Evolutionary conservation across 2,329 filamentous ascomycete species (phyloP).

Genomic region (Nothophoma quercina): DNA sequence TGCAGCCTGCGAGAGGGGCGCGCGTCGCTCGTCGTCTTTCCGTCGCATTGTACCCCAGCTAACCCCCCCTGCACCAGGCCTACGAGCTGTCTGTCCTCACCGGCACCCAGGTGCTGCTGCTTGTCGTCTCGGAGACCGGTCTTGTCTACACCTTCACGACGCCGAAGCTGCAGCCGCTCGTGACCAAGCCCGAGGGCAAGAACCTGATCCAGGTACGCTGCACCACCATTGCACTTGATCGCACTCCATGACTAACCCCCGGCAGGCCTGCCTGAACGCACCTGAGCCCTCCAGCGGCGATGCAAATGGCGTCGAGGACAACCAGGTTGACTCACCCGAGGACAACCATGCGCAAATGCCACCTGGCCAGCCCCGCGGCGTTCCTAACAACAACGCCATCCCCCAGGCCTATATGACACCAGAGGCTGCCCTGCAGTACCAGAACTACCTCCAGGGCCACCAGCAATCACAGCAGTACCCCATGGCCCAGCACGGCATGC

Average conservation of each 20-base stretch:
- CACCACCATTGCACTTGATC: conserved; percentile 9
- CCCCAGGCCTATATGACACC: conserved; percentile 70
- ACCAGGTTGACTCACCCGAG: conserved; percentile 83
- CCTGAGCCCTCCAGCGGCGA: conserved; percentile 84
- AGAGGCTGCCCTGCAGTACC: conserved; percentile 79
- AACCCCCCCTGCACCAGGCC: conserved; percentile 64
- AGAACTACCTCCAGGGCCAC: conserved; percentile 78
- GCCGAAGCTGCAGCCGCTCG: conserved; percentile 95
- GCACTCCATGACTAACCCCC: conserved; percentile 45
- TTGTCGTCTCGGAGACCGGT: conserved; percentile 96
- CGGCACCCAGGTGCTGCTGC: conserved; percentile 93
- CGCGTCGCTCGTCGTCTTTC: not conserved
- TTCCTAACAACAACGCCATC: conserved; percentile 72
- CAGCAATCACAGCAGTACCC: conserved; percentile 72
- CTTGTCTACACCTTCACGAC: conserved; percentile 99
- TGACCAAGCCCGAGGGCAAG: conserved; percentile 98
- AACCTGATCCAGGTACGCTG: conserved; percentile 92
- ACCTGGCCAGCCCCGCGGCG: conserved; percentile 70
- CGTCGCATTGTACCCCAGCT: conserved; percentile 1
- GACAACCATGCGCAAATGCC: conserved; percentile 83
- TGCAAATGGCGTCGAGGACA: conserved; percentile 66
- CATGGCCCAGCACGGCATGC: conserved; percentile 81
- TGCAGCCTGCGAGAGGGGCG: conserved; percentile 1
- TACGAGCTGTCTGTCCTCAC: conserved; percentile 98
- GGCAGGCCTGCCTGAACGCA: conserved; percentile 93